Conservation (phyloP, 2,329 filamentous ascomycete species). For the Ophiostoma sp. region DNA sequence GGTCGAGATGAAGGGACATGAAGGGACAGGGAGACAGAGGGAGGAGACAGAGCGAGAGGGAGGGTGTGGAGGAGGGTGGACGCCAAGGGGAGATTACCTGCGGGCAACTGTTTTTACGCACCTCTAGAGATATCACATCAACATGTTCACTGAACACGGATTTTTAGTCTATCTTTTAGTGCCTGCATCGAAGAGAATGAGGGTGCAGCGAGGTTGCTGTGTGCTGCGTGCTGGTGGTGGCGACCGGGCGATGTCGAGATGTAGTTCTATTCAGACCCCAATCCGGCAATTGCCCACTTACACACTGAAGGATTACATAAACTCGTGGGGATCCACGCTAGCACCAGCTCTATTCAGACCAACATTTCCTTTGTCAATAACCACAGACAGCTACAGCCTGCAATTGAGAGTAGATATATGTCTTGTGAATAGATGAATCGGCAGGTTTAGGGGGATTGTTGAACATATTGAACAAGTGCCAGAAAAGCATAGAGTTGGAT, state of each 20-base stretch:
- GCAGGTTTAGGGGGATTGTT: no score
- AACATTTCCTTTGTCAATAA: background rate
- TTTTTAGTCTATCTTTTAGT: background rate
- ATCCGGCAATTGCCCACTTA: conserved; percentile 23
- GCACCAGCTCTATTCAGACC: conserved; percentile 1
- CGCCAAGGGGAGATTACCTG: background rate
- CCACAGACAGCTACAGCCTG: background rate
- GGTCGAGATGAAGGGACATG: no score
- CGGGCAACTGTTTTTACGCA: background rate
- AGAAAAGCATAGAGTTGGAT: no score
- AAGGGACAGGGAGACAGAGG: no score
- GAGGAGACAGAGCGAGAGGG: background rate
- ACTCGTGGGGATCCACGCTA: background rate
- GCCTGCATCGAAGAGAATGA: background rate
- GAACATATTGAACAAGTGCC: no score
- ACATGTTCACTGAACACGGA: background rate
- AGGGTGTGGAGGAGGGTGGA: background rate
- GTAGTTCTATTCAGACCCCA: conserved; percentile 28
- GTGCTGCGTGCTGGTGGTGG: background rate
- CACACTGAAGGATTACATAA: background rate
- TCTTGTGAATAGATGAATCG: no score
- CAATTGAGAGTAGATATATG: no score
- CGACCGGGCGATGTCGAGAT: conserved; percentile 14
- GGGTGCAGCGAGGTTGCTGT: background rate
- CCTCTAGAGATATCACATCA: background rate